A percentile compares a stretch with the other conserved stretches of the same genome.
These are phyloP conservation scores for Ochetophila trinervis DNA, from an alignment of 306 rosid genomes.

Conservation along the genomic window DNA sequence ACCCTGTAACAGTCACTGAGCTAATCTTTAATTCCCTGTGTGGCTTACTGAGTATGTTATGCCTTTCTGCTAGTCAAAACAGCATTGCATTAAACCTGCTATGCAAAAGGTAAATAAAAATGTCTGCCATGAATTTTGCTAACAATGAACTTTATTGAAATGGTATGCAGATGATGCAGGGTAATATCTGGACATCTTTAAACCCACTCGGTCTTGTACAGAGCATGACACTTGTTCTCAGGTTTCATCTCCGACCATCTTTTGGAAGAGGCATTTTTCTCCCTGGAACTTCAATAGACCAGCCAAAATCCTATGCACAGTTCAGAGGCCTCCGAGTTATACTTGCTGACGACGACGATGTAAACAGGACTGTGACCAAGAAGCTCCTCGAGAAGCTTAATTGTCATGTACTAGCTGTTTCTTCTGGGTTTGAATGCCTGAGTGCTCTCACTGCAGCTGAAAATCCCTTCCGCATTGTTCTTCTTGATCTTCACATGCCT, in stretches of 20 bases:
- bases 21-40: too few species aligned
- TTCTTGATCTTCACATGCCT: conserved; percentile 84
- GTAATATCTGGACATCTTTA: conserved; percentile 58
- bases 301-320: conserved; percentile 36
- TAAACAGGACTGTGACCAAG: conserved; percentile 69
- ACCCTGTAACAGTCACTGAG: too few species aligned
- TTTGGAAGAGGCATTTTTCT: conserved; percentile 33
- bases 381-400: conserved; percentile 84
- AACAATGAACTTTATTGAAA: conserved; percentile 29
- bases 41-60: background rate
- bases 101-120: background rate
- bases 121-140: background rate
- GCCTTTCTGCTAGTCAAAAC: background rate
- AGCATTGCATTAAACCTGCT: conserved; percentile 1
- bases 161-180: conserved; percentile 82
- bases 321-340: conserved; percentile 60
- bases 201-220: conserved; percentile 50
- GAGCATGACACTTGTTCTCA: conserved; percentile 69
- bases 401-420: conserved; percentile 61
- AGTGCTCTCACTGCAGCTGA: conserved; percentile 38
- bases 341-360: conserved; percentile 60
- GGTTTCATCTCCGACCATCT: conserved; percentile 48
- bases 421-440: conserved; percentile 74
- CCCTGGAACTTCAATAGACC: conserved; percentile 27
- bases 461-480: conserved; percentile 40